Base-by-base conservation (phyloP, 1,284 basidiomycete species). In the Leccinum glutinopallens region DNA sequence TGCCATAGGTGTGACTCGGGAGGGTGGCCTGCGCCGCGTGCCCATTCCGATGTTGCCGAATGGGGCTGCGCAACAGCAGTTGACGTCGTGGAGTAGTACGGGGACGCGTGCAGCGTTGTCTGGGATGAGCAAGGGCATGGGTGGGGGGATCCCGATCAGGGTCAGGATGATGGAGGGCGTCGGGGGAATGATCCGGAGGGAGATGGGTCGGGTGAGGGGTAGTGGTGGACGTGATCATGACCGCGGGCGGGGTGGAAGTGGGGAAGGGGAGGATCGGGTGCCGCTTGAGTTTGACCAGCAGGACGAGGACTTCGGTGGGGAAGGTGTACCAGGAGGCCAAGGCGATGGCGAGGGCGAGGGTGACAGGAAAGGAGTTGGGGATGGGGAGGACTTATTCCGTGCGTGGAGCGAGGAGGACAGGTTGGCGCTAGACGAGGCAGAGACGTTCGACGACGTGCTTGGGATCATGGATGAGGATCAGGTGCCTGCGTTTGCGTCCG, bases 1-100 rank as follows among this genome's bases (percentile, higher is more conserved):
- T 81, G 7, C 25, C 15, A 25, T 75, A 80, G 8, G 80, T 79
- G 2, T 19, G 0, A 25, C 39, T 2, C 53, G 78, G 77, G 0
- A 19, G n/a, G 43, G 43, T 10, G 43, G 43, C 43, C n/a, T 17
- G 13, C 51, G 82, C 85, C 39, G 67, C 1, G 66, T 37, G n/a
- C 64, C 60, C 49, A 80, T 94, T 1, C 93, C 93, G 0, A 91
- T 92, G 83, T 81, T 92, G 51, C 92, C 92, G 0, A 93, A 94
- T 71, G 73, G 72, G 15, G 71, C 71, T 2, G 71, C 68, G 12
- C 71, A 70, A 41, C 71, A 74, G 62, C 64, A 65, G 29, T 10
- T 10, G 54, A 29, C 33, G 10, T 73, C 66, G 7, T 73, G 72
- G 70, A 55, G 66, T 2, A 32, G 64, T 6, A 59, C 63, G 3